Evolutionary conservation across 192 early-diverging fungal species (phyloP).

Genomic region (Powellomyces hirtus): DNA sequence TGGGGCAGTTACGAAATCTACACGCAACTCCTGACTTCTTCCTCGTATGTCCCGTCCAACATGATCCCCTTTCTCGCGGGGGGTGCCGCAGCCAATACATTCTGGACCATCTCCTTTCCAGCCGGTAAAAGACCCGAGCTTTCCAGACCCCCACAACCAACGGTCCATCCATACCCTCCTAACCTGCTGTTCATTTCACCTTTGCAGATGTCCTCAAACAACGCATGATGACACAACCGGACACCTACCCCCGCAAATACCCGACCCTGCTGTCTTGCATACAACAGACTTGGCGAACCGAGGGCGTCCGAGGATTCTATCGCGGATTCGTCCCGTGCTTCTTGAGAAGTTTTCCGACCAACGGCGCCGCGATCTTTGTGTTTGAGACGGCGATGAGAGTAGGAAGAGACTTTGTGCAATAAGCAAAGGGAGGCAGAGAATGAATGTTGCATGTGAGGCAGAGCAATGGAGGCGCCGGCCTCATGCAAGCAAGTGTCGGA

Average conservation of each 20-base stretch:
- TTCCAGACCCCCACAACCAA: background rate
- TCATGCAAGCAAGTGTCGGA: too few species aligned
- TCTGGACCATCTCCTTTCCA: slow-evolving; percentile 84
- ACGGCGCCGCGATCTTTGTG: slow-evolving; percentile 88
- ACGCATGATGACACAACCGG: slow-evolving; percentile 87
- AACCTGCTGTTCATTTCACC: background rate
- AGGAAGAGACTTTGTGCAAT: background rate
- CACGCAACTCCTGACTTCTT: slow-evolving; percentile 41
- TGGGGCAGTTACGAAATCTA: slow-evolving; percentile 71
- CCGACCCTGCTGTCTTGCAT: slow-evolving; percentile 55
- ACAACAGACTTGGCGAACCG: slow-evolving; percentile 57
- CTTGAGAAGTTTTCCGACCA: slow-evolving; percentile 91
- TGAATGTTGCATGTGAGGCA: too few species aligned
- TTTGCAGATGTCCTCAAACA: slow-evolving; percentile 87
- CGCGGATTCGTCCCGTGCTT: slow-evolving; percentile 88
- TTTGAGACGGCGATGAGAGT: slow-evolving; percentile 66
- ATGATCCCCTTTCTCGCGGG: slow-evolving; percentile 48
- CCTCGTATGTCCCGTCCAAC: background rate
- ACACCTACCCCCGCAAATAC: slow-evolving; percentile 57
- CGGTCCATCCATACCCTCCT: background rate
- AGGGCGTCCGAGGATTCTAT: slow-evolving; percentile 84
- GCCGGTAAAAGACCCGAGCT: slow-evolving; percentile 41
- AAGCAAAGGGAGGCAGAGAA: too few species aligned
- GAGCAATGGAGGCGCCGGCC: too few species aligned
- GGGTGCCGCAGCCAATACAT: slow-evolving; percentile 84